Percentiles rank a stretch among this genome's conserved stretches.
These are phyloP conservation scores for Aureobasidium sp. DNA, from an alignment of 2,329 filamentous ascomycete genomes.

Conservation along the genomic window DNA sequence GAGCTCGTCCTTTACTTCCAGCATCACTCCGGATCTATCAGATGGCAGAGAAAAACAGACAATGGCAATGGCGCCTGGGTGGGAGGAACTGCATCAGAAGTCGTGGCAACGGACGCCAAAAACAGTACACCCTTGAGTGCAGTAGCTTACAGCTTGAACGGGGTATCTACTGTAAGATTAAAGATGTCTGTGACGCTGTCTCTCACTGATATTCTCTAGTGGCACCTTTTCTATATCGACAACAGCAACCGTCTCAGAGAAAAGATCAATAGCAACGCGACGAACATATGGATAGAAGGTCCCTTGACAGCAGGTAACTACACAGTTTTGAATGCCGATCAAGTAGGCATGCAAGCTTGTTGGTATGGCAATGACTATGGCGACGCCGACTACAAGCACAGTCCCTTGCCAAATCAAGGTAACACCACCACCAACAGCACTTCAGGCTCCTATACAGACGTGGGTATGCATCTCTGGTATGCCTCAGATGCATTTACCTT, in stretches of 20 bases:
- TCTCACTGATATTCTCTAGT: slow-evolving; percentile 17
- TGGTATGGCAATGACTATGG: slow-evolving; percentile 30
- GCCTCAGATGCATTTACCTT: slow-evolving; percentile 31
- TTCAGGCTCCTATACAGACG: slow-evolving; percentile 20
- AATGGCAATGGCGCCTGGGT: slow-evolving; percentile 25
- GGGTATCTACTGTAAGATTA: slow-evolving; percentile 26
- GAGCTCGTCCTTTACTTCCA: slow-evolving; percentile 38
- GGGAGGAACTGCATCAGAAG: slow-evolving; percentile 29
- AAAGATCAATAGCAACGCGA: slow-evolving; percentile 22
- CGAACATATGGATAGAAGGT: slow-evolving; percentile 33
- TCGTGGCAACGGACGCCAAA: slow-evolving; percentile 35
- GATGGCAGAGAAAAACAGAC: slow-evolving; percentile 29
- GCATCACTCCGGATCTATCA: slow-evolving; percentile 34
- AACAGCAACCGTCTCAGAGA: slow-evolving; percentile 31
- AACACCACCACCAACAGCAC: slow-evolving; percentile 17
- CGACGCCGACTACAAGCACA: slow-evolving; percentile 30
- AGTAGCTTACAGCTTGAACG: slow-evolving; percentile 31
- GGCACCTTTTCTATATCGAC: slow-evolving; percentile 35
- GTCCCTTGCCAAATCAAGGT: slow-evolving; percentile 20
- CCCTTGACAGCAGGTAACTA: slow-evolving; percentile 24
- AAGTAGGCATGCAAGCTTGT: slow-evolving; percentile 30
- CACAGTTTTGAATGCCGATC: slow-evolving; percentile 22
- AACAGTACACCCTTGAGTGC: slow-evolving; percentile 35
- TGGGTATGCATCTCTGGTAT: slow-evolving; percentile 39
- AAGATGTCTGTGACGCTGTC: too few relatives aligned